Conservation (phyloP, 73 alveolate genomes). For the Symbiodinium natans region DNA sequence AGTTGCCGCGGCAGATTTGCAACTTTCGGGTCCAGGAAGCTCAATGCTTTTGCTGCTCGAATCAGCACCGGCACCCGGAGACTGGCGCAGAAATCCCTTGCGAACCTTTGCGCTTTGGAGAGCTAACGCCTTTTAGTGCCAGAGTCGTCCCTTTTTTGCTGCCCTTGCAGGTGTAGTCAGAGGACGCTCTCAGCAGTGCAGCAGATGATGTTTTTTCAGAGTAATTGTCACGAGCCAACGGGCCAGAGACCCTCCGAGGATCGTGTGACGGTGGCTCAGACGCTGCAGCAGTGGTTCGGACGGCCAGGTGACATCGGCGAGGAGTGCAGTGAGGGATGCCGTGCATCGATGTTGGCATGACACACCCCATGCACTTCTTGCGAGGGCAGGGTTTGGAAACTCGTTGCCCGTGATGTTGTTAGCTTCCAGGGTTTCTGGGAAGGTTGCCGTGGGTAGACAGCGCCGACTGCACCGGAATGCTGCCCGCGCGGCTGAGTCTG, state of each 20-base stretch:
- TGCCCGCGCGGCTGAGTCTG: neutral
- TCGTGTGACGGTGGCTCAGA: neutral
- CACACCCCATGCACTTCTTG: too few relatives aligned
- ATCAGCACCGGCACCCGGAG: neutral
- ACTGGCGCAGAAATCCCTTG: neutral
- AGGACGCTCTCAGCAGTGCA: neutral
- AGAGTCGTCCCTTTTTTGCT: too few relatives aligned
- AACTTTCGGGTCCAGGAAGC: neutral
- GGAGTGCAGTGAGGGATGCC: neutral
- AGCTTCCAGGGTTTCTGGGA: too few relatives aligned
- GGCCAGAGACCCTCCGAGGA: neutral
- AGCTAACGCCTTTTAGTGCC: too few relatives aligned
- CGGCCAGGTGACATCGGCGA: neutral
- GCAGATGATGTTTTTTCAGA: neutral
- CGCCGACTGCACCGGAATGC: too few relatives aligned
- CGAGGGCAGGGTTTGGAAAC: too few relatives aligned
- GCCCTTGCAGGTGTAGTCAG: too few relatives aligned
- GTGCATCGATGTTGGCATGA: neutral
- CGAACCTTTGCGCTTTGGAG: neutral
- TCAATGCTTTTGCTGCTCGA: neutral
- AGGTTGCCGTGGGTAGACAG: too few relatives aligned
- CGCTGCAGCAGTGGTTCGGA: neutral
- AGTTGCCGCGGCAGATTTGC: neutral
- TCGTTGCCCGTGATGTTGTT: too few relatives aligned
- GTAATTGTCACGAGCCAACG: neutral